Base-by-base conservation (phyloP, 2,329 filamentous ascomycete genomes). In the Diplodia mutila region DNA sequence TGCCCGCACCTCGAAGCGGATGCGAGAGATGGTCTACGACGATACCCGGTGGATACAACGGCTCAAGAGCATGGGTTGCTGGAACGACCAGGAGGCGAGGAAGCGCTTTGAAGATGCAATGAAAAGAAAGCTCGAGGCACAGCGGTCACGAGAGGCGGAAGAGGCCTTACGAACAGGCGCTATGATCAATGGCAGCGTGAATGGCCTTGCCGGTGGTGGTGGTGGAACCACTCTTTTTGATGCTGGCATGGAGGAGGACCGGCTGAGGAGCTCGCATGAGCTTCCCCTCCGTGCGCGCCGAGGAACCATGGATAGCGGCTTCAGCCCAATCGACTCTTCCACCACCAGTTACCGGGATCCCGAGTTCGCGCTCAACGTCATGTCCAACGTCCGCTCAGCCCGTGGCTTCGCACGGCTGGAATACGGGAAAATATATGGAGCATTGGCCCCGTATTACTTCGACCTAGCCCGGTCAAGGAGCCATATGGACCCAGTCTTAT, bases 1-100 rank as follows among this genome's bases (percentile, higher is more conserved):
- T 76, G 94, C 95, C 53, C 89, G 90, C 70, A 89, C 91, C 27
- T 97, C 93, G 68, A 91, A 88, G 75, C 91, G 92, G 69, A 88
- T 98, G 85, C 90, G 91, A 76, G 95, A 99, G 80, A 99, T 99
- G 94, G 94, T 97, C 3, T 99, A 98, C 80, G 95, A 99, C 78
- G 95, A 99, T 79, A 92, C 93, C 61, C 87, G 94, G 82, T 99
- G 95, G 95, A 91, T 98, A 48, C 89, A 92, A 70, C 87, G 92
- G 70, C 80, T 99, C 66, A 91, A 91, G 76, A 89, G 86, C 68
- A 97, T 99, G 89, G 92, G 90, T 1, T 91, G 91, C 72, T 99
- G 95, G 95, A 90, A 97, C 75, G 95, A 99, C 76, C 79, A 83
- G 3, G 94, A 97, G 76, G 95, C 95, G 4, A 86, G 94, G 69